These are phyloP conservation scores for Sphaerulina vaccinii DNA, from an alignment of 2,329 filamentous ascomycete species.

Conservation along the genomic window DNA sequence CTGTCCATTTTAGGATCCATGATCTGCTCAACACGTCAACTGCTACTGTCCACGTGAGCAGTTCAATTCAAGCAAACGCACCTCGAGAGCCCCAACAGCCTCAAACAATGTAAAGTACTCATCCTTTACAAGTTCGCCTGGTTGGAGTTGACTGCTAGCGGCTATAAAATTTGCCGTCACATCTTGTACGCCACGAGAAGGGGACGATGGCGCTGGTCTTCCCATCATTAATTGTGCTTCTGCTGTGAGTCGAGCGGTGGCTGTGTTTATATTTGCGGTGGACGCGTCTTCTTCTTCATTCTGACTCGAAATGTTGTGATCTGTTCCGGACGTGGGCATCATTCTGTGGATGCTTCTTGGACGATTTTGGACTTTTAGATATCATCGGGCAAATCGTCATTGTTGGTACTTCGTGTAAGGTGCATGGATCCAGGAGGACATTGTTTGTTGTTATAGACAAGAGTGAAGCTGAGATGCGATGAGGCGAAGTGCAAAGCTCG, in stretches of 20 bases:
- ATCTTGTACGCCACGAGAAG: conserved; percentile 28
- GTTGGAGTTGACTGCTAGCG: conserved; percentile 54
- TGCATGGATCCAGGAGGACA: neutral
- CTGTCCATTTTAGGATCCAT: conserved; percentile 99
- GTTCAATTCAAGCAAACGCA: conserved; percentile 27
- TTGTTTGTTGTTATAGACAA: neutral
- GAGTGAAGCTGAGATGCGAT: neutral
- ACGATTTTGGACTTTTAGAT: neutral
- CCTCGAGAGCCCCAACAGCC: conserved; percentile 81
- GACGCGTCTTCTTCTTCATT: neutral
- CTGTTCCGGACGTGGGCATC: neutral
- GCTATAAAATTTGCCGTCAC: conserved; percentile 38
- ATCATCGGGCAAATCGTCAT: neutral
- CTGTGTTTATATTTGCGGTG: neutral
- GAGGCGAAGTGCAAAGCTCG: neutral
- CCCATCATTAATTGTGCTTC: conserved; percentile 28
- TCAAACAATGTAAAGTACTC: conserved; percentile 91
- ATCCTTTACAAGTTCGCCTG: conserved; percentile 90
- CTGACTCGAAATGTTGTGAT: neutral
- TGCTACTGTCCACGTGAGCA: neutral
- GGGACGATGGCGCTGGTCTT: conserved; percentile 3
- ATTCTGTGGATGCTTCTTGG: neutral
- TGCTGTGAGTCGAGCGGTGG: conserved; percentile 22
- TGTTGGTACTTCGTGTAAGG: neutral
- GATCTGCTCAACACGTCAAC: conserved; percentile 60